Evolutionary conservation across 78 protist genomes (phyloP), one percentile per base, ranked within the genome.

Genomic region (Dictyostelium intermedium): DNA sequence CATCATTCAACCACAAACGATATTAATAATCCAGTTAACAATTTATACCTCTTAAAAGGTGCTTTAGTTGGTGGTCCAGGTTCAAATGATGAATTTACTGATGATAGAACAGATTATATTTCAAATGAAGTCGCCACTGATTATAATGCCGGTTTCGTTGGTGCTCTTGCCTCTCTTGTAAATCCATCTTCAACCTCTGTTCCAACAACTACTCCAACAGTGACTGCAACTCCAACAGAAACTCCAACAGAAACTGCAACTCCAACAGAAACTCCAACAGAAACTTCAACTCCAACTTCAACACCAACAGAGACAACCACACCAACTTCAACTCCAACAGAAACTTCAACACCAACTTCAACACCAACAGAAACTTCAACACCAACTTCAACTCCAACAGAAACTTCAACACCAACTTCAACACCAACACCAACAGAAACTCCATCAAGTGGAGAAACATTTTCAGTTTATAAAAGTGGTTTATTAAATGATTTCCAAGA

Each of bases 41-140:
- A 83, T 80, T 30, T 27, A 18, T 70, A 91, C 47, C 56, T 91
- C 14, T 56, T 91, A 32, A 56, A n/a, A 8, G 95, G 95, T 80
- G 95, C 95, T 60, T 37, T 91, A 20, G 95, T 91, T 25, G 95
- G 95, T 61, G 95, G 95, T 30, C 95, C 95, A 2, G 95, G 35
- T 14, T 5, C 35, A 18, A 66, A 82, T 82, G 95, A 81, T 30
- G 7, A 37, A 11, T 91, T 5, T 10, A 27, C 73, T 13, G 95
- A 91, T 39, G 91, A 84, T 61, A 16, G 95, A 27, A 63, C 83
- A 2, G 35, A 91, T 50, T 91, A 84, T 70, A 82, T 81, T 53
- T 43, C 73, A 6, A 91, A 91, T 84, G 95, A 91, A 69, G 95
- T 91, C 61, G 95, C 95, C 8, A 63, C 66, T 34, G 95, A 91